These are phyloP conservation scores for Lactarius vividus DNA, from an alignment of 768 basidiomycete genomes.

Conservation along the genomic window DNA sequence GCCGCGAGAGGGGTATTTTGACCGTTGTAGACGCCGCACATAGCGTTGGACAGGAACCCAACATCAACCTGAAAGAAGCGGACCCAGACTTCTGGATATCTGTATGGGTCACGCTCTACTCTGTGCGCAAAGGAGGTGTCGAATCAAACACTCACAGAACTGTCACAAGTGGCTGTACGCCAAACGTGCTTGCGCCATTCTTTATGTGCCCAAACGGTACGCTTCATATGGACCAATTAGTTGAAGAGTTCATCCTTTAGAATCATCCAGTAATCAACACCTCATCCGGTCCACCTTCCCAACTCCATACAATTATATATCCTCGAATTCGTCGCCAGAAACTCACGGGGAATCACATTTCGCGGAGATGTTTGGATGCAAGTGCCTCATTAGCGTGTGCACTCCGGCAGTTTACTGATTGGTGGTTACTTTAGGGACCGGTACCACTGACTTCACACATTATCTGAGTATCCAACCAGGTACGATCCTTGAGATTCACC, in stretches of 20 bases:
- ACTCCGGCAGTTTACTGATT: not conserved
- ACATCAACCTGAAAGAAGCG: conserved; percentile 52
- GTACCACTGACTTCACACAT: conserved; percentile 56
- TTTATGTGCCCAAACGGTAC: conserved; percentile 70
- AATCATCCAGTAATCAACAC: conserved; percentile 56
- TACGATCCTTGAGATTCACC: conserved; percentile 29
- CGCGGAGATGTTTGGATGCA: conserved; percentile 52
- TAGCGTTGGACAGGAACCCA: conserved; percentile 66
- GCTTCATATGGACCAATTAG: conserved; percentile 17
- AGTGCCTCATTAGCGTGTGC: conserved; percentile 29
- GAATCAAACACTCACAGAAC: conserved; percentile 45
- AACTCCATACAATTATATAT: conserved; percentile 51
- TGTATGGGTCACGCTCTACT: conserved; percentile 39
- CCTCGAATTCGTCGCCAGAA: conserved; percentile 41
- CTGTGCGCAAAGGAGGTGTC: not conserved
- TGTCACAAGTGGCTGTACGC: conserved; percentile 84
- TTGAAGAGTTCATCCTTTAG: not conserved
- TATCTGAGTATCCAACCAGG: conserved; percentile 55
- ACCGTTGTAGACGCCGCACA: conserved; percentile 82
- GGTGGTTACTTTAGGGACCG: conserved; percentile 48
- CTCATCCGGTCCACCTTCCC: conserved; percentile 59
- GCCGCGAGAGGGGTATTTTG: conserved; percentile 58
- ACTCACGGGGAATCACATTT: conserved; percentile 39
- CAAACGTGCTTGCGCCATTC: conserved; percentile 62
- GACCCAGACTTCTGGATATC: conserved; percentile 79